These are phyloP conservation scores for Sarcocystis neurona DNA, from an alignment of 169 alveolate genomes.

Conservation along the genomic window DNA sequence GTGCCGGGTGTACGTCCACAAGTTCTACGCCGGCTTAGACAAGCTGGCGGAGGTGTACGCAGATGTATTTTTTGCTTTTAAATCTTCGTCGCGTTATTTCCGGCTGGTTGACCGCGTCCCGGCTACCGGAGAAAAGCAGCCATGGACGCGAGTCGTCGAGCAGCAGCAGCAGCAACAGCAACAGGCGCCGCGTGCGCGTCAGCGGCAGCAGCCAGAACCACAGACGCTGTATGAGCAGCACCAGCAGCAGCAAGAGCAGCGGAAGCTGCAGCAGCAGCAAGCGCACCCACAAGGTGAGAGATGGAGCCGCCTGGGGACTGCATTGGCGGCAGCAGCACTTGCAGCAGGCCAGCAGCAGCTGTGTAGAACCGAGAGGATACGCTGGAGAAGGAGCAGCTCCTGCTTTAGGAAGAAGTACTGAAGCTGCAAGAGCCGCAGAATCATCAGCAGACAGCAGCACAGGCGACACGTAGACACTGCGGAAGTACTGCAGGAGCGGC, in stretches of 20 bases:
- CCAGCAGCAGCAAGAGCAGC: conserved; percentile 15
- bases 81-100: conserved; percentile 47
- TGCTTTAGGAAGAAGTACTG: neutral
- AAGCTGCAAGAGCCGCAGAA: neutral
- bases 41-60: conserved; percentile 25
- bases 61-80: conserved; percentile 13
- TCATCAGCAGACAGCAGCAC: neutral
- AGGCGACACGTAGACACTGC: neutral
- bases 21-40: conserved; percentile 48
- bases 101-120: conserved; percentile 37
- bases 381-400: neutral
- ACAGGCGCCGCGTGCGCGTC: neutral
- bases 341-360: neutral
- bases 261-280: neutral
- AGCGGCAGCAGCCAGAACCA: neutral
- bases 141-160: too few species aligned
- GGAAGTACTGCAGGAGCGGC: neutral
- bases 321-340: neutral
- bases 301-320: neutral
- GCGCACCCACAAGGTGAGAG: neutral
- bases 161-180: conserved; percentile 27
- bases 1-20: conserved; percentile 43
- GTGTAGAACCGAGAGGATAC: neutral
- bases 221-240: neutral
- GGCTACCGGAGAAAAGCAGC: neutral